Evolutionary conservation across 129 eudicot genomes (phyloP), one percentile per base, ranked within the genome.

Genomic region (Dittrichia graveolens): DNA sequence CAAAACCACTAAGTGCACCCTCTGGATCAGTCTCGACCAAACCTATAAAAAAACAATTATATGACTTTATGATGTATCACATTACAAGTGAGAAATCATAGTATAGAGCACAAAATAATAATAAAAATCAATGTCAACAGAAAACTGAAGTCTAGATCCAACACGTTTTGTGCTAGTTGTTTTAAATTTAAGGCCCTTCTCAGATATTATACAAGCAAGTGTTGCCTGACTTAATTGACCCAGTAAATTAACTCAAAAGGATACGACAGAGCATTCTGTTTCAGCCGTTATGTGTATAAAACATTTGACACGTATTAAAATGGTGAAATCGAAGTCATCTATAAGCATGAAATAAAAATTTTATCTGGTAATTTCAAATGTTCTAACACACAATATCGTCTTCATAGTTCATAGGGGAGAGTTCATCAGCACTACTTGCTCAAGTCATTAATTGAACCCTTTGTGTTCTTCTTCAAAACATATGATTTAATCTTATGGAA

Each of bases 11-110:
- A 78, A 95, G 95, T 58, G 99, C 99, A 47, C 84, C 97, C 75
- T 95, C 90, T 12, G 99, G 97, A 56, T 95, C 97, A 64, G 91
- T 91, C 83, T 95, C 99, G 67, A 91, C 96, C 89, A 91, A 73
- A 60, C 99, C 99, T 95, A 75, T 61, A 24, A 24, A 24, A 24
- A 24, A 24, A 24, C 2, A n/a, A n/a, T 24, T 24, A 24, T 24
- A 24, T 24, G 2, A 24, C 0, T 24, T 24, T 24, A 24, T 24
- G 31, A 24, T 12, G 38, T 65, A 54, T 49, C n/a, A 13, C 34
- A 15, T 1, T 34, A 46, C 47, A 76, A 12, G 5, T 57, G 15
- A 18, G 63, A 68, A 67, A 53, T 48, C 50, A 38, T 41, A 13
- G 49, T 10, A 53, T 2, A 64, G 46, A 19, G 8, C 73, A 64